Base-by-base conservation (phyloP, 352 stramenopile genomes). In the Nothophytophthora sp. region DNA sequence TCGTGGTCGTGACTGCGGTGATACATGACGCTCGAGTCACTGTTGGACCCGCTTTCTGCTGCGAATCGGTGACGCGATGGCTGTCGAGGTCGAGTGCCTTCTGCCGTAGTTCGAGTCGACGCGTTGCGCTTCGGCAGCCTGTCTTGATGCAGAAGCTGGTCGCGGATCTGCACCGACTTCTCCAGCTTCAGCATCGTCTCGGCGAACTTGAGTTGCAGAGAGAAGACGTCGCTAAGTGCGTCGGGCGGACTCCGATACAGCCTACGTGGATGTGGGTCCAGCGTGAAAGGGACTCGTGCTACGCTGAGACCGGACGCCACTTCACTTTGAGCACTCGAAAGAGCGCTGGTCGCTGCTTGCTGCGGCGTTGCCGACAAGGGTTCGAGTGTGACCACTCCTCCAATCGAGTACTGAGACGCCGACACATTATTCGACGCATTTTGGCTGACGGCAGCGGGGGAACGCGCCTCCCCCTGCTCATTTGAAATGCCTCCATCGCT, bases 151-250 rank as follows among this genome's bases (percentile, higher is more conserved):
- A 90, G 58, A 18, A 90, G 44, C 12, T 80, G 60, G 13, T 90
- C 76, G 12, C 78, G 69, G 11, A 70, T 45, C 41, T 87, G 78
- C 16, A 90, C 74, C 0, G 73, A 86, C 50, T 87, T 76, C 20
- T 90, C 78, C 12, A 90, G 56, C 41, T 82, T 79, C 0, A 75
- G 58, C 76, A 90, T 88, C 33, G 76, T 90, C 64, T 90, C 78
- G 0, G 78, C 78, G 23, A 90, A 90, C 35, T 85, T 76, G 11
- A 86, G 41, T 45, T 90, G 76, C 32, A 90, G 61, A 7, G 61
- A 70, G 32, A 88, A 85, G 12, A 90, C 76, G 33, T 90, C 76
- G 32, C 70, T 80, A 18, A 90, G 50, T 9, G 73, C 57, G 18
- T 83, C 73, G 8, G 66, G 39, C 13, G 60, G 52, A 41, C 58